Evolutionary conservation across 441 rosid genomes (phyloP), one percentile per base, ranked within the genome.

Genomic region (Cnidoscolus chayamansa): DNA sequence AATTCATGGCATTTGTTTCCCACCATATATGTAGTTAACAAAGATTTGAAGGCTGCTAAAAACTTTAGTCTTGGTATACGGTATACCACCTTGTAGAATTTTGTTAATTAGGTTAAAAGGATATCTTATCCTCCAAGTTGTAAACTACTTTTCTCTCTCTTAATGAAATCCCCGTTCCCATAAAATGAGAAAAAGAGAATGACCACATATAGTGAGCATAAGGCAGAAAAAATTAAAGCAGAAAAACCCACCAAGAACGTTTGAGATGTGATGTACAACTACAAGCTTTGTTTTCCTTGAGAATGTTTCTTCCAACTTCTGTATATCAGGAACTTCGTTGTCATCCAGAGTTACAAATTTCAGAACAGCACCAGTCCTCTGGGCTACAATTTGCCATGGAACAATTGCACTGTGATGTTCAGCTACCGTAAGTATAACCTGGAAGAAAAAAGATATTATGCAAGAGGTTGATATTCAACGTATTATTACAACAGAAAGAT

Each of bases 331-430:
- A 76, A 76, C 75, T 86, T 89, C 99, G 68, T 87, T 84, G 74
- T 80, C 83, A 81, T 83, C 83, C 78, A 94, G 82, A 63, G 67
- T 70, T 20, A 86, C 88, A 80, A 77, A 92, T 79, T 86, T 92
- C 59, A 94, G 70, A 68, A 86, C 67, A 2, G 97, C 96, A 65
- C 97, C 97, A 12, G 92, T 89, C 74, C 84, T 88, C 76, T 88
- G 86, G 25, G 98, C 87, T 63, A 86, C 89, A 49, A 90, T 71
- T 86, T 94, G 99, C 98, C 97, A 92, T 31, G 99, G 99, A 70
- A 90, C 97, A 76, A 94, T 90, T 59, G 91, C 87, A 62, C 98
- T 92, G 54, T 95, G 99, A 78, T 92, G 99, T 68, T 95, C 99
- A 8, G 94, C 98, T 31, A 91, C 73, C 16, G 98, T 87, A 61